These are phyloP conservation scores for Leishmania tarentolae DNA, from an alignment of 208 protist species.

Conservation along the genomic window DNA sequence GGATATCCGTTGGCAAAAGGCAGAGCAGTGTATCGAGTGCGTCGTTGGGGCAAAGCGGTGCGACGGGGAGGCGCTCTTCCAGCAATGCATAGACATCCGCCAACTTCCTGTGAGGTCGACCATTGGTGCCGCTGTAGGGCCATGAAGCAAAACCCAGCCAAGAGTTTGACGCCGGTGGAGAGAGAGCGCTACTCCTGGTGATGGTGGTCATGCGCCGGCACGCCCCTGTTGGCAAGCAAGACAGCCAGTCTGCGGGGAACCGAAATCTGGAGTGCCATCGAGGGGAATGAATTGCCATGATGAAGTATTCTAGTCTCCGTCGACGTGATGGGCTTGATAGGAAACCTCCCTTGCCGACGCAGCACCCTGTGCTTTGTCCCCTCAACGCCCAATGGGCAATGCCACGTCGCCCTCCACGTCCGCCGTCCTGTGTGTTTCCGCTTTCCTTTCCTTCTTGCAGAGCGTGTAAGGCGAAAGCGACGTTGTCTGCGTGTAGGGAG, in stretches of 20 bases:
- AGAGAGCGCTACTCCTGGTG: neutral
- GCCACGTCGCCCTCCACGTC: neutral
- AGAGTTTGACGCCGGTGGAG: neutral
- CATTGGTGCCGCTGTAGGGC: neutral
- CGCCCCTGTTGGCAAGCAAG: neutral
- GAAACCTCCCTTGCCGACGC: neutral
- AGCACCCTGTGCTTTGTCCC: neutral
- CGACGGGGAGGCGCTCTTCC: slow-evolving; percentile 28
- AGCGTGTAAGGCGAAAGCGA: neutral
- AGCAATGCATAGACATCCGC: slow-evolving; percentile 15
- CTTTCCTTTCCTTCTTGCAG: neutral
- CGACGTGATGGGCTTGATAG: neutral
- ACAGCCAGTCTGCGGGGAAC: neutral
- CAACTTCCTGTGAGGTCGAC: neutral
- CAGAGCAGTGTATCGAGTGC: slow-evolving; percentile 25
- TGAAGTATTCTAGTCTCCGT: neutral
- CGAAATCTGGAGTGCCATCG: neutral
- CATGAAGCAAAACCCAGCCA: neutral
- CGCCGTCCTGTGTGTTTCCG: neutral
- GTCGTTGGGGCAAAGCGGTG: slow-evolving; percentile 30
- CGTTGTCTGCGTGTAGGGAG: neutral
- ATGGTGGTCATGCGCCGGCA: neutral
- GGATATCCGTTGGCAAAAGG: neutral
- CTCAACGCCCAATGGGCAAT: neutral
- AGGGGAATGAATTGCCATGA: neutral